phyloP scores from a whole-genome alignment of 2,329 filamentous ascomycete genomes.

The Chrysoporthe cubensis region DNA sequence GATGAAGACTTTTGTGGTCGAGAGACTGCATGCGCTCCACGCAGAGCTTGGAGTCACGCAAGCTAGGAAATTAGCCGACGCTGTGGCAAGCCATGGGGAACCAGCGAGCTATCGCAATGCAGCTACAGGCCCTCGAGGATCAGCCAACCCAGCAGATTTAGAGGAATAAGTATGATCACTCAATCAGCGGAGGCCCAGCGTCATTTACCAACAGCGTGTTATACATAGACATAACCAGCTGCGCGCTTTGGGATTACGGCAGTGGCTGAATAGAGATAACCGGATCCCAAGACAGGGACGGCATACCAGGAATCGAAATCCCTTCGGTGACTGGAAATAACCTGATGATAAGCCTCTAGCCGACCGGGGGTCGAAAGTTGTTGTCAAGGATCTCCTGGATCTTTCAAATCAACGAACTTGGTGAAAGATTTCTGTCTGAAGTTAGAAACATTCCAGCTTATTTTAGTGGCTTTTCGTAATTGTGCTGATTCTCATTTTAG shows the following conservation, averaged over 20 bases:
- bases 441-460: background rate
- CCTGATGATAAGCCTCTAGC: background rate
- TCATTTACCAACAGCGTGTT: background rate
- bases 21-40: constrained; percentile 49
- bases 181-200: background rate
- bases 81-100: constrained; percentile 44
- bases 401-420: background rate
- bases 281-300: background rate
- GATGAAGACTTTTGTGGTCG: constrained; percentile 49
- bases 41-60: constrained; percentile 51
- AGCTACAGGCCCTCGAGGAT: background rate
- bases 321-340: background rate
- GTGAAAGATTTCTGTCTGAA: background rate
- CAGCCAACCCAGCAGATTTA: background rate
- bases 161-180: background rate
- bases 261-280: background rate
- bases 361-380: background rate
- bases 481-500: background rate
- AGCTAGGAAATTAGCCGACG: constrained; percentile 47
- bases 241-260: background rate
- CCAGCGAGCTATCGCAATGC: background rate
- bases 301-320: background rate
- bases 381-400: background rate
- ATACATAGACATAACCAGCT: background rate
- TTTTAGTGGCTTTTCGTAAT: background rate